These are phyloP conservation scores for Grosmannia serpens DNA, from an alignment of 2,329 filamentous ascomycete species.

Conservation along the genomic window DNA sequence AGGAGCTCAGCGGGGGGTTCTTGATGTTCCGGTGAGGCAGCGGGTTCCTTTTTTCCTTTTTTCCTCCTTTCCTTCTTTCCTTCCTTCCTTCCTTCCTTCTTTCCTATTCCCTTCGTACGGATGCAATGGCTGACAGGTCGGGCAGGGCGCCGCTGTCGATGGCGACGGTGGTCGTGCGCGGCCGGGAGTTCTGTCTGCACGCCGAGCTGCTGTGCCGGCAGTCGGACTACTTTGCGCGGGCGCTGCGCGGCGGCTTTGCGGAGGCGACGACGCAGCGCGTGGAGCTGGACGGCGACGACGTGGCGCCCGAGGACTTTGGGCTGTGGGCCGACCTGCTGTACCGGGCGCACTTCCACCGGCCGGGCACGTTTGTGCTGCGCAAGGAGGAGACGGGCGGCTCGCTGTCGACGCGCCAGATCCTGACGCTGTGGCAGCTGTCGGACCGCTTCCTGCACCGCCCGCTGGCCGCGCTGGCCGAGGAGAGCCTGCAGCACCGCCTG, in stretches of 20 bases:
- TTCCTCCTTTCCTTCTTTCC: too few relatives aligned
- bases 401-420: constrained; percentile 13
- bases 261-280: constrained; percentile 12
- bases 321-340: constrained; percentile 15
- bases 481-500: constrained; percentile 14
- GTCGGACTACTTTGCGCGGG: constrained; percentile 13
- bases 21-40: constrained; percentile 8
- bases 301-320: constrained; percentile 11
- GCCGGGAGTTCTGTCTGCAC: constrained; percentile 10
- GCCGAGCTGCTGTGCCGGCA: constrained; percentile 10
- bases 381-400: constrained; percentile 15
- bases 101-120: too few relatives aligned
- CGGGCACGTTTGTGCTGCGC: constrained; percentile 9
- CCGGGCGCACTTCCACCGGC: constrained; percentile 9
- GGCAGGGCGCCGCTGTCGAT: constrained; percentile 7
- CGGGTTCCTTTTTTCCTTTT: too few relatives aligned
- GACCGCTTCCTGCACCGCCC: constrained; percentile 11
- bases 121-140: too few relatives aligned
- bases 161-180: constrained; percentile 10
- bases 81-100: too few relatives aligned
- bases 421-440: constrained; percentile 14
- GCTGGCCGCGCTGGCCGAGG: constrained; percentile 8
- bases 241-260: constrained; percentile 11
- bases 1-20: background rate
- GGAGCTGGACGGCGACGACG: constrained; percentile 11